Conservation (phyloP, 164 flowering plant genomes). For the Vitis vinifera region DNA sequence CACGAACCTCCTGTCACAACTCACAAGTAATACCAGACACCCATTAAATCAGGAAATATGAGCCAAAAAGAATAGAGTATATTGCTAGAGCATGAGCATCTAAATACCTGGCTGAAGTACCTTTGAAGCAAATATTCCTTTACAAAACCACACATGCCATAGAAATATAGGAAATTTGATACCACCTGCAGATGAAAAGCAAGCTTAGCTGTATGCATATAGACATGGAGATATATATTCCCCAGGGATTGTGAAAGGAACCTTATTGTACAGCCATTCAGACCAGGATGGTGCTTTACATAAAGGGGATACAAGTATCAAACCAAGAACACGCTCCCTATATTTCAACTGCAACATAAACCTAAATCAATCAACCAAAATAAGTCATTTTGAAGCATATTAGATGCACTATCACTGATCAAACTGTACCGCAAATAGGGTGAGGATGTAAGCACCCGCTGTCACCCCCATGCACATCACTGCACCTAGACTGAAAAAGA, state of each 20-base stretch:
- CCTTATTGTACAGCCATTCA: slow-evolving; percentile 78
- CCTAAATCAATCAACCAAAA: neutral
- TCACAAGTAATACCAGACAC: neutral
- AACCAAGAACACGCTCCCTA: slow-evolving; percentile 64
- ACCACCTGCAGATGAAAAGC: slow-evolving; percentile 41
- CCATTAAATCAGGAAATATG: neutral
- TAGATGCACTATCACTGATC: neutral
- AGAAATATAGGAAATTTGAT: slow-evolving; percentile 63
- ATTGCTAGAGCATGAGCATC: neutral
- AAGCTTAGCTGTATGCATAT: neutral
- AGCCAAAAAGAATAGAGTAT: neutral
- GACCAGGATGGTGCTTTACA: slow-evolving; percentile 77
- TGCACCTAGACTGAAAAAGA: slow-evolving; percentile 47
- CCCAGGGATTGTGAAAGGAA: slow-evolving; percentile 10
- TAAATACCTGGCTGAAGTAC: slow-evolving; percentile 66
- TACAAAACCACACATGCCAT: slow-evolving; percentile 67
- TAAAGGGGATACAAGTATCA: slow-evolving; percentile 72
- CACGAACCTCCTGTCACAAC: slow-evolving; percentile 65
- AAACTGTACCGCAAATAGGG: slow-evolving; percentile 56
- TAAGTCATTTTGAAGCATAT: neutral
- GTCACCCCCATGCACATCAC: slow-evolving; percentile 80
- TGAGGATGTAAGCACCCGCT: slow-evolving; percentile 69
- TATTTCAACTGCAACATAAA: slow-evolving; percentile 55
- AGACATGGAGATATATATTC: neutral
- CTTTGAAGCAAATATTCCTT: slow-evolving; percentile 62